Percentiles rank a stretch among this genome's conserved stretches.
Evolutionary conservation across 306 rosid genomes (phyloP).

Genomic region (Chamaecrista fasciculata): DNA sequence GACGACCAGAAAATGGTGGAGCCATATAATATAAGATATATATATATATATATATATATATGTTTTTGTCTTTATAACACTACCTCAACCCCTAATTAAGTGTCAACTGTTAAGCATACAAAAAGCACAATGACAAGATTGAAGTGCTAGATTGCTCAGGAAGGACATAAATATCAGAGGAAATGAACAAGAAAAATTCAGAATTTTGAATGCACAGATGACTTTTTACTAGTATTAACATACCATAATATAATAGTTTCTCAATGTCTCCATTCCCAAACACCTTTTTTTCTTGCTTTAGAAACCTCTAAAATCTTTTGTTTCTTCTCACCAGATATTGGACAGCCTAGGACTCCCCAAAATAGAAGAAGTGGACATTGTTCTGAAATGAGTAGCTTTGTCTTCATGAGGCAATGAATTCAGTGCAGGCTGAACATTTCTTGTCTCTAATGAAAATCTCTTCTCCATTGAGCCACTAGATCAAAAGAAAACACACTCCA

Average conservation of each 20-base stretch:
- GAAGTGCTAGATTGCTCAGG: no score
- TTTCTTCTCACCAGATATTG: conserved; percentile 19
- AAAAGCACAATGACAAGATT: no score
- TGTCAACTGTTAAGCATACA: no score
- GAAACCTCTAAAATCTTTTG: conserved; percentile 17
- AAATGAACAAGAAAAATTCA: neutral
- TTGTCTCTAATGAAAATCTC: conserved; percentile 32
- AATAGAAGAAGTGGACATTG: conserved; percentile 20
- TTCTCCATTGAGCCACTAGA: conserved; percentile 23
- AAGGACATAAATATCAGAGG: neutral
- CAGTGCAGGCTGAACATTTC: conserved; percentile 37
- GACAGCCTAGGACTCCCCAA: conserved; percentile 33
- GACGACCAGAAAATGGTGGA: no score
- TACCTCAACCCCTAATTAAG: no score
- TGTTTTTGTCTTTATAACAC: no score
- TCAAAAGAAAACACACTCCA: neutral
- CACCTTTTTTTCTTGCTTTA: conserved; percentile 17
- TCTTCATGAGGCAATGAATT: conserved; percentile 43
- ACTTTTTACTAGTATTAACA: neutral
- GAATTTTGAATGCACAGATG: neutral
- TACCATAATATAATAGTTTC: neutral
- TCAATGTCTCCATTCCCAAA: no score
- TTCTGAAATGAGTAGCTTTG: conserved; percentile 28
- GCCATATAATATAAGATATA: no score
- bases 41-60: no score